Evolutionary conservation across 2,329 filamentous ascomycete species (phyloP), one percentile per base, ranked within the genome.

Genomic region (Diaporthe caulivora): DNA sequence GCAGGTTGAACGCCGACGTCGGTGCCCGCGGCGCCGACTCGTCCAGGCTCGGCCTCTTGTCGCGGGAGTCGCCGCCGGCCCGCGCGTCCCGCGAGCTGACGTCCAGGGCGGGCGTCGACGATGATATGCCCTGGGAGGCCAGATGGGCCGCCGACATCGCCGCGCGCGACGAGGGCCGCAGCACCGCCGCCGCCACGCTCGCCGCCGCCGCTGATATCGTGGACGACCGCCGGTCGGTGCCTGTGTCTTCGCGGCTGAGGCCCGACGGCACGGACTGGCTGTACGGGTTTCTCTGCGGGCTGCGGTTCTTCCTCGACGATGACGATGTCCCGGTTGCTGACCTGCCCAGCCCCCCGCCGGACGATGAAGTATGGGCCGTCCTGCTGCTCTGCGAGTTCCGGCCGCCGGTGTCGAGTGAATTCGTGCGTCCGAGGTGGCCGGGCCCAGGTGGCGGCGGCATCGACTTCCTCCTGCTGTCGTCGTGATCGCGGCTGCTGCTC

Each of bases 281-380:
- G 60, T 73, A 67, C 13, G 71, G 67, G 34, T 73, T 73, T n/a
- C 71, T 60, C 71, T 71, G 67, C 2, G 73, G 73, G 40, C 73
- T 75, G 58, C 73, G 73, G 24, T 68, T 75, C 71, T 71, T 75
- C 42, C 71, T 57, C 9, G 71, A 49, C 40, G 73, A 74, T 7
- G 57, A 65, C 8, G 34, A 49, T 18, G 54, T 11, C 26, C 54
- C 49, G 17, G 67, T 18, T n/a, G 72, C 29, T 15, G 70, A 57
- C 55, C 71, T 54, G 13, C 51, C 65, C 18, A 58, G 49, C 3
- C 69, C 69, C 3, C 17, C 69, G 15, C 17, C 42, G n/a, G 68
- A 71, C 21, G 69, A 71, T 1, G 69, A 71, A n/a, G 31, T 17
- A 34, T 71, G 69, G 24, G 44, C 42, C 57, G 65, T 53, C 31